Conservation (phyloP, 2,329 filamentous ascomycete species). For the Lecanosticta acicola region DNA sequence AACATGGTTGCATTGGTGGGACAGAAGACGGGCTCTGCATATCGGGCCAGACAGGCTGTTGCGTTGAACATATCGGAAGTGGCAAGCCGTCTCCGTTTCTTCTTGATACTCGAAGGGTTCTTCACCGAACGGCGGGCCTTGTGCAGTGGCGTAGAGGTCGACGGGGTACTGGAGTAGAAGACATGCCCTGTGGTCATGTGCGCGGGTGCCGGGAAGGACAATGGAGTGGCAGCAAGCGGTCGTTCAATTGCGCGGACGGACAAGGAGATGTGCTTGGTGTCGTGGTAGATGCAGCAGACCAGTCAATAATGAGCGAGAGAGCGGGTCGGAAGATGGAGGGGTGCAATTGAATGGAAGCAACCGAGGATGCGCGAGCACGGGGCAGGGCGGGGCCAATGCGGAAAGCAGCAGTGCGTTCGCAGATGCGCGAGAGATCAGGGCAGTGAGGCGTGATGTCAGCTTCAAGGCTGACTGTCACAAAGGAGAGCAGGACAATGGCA, state of each 20-base stretch:
- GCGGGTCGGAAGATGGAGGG: conserved; percentile 10
- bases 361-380: conserved; percentile 12
- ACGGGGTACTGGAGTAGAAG: conserved; percentile 26
- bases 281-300: conserved; percentile 6
- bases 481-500: neutral
- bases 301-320: neutral
- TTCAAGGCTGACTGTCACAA: conserved; percentile 6
- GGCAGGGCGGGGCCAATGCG: conserved; percentile 8
- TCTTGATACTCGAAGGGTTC: neutral
- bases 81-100: neutral
- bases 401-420: conserved; percentile 1
- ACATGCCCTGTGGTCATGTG: conserved; percentile 19
- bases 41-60: conserved; percentile 26
- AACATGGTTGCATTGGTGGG: conserved; percentile 17
- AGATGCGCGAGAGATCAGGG: conserved; percentile 6
- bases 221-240: conserved; percentile 2
- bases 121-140: conserved; percentile 13
- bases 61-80: conserved; percentile 15
- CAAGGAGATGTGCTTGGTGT: conserved; percentile 11
- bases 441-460: conserved; percentile 12
- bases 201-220: conserved; percentile 1
- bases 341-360: conserved; percentile 19
- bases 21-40: conserved; percentile 26
- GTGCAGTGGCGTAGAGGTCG: conserved; percentile 8
- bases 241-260: conserved; percentile 4